Base-by-base conservation (phyloP, 345 rosid species). In the Heritiera littoralis region DNA sequence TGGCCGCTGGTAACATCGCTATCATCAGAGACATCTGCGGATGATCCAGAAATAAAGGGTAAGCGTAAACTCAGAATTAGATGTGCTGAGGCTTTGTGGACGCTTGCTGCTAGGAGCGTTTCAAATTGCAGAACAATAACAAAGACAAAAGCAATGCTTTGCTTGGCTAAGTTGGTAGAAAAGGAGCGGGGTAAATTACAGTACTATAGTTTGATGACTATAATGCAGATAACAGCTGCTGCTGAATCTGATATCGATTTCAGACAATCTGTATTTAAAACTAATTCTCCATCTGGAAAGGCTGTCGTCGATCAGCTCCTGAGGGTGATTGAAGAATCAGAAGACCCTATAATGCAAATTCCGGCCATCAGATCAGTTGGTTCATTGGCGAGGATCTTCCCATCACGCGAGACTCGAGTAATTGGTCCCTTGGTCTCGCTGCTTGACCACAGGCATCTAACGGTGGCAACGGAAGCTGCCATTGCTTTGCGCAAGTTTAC, bases 141-240 rank as follows among this genome's bases (percentile, higher is more conserved):
- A 0, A 94, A 94, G 82, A 92, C 97, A 1, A 94, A 92, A 82
- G 98, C 97, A 30, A 79, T 94, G 82, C 95, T 91, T 77, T 86
- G 94, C 81, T 85, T 94, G 82, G 98, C 97, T 0, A 94, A 90
- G 81, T 79, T 92, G 75, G 89, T 94, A 1, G 97, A 92, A 68
- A 88, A 77, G 20, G 94, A 87, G 80, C 78, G 64, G 4, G 92
- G 92, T 20, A 90, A 88, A 17, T 78, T 94, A 83, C 92, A 82
- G 60, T 89, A 74, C 55, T 91, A 94, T 83, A 91, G 94, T 64
- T 83, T 94, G 81, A 65, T 38, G 46, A 38, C 20, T 49, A 49
- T 49, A 49, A 28, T 28, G 58, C 7, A 46, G 38, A 69, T 69
- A 5, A 23, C 74, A 11, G 56, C 74, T 9, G 55, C 14, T 11